Conservation (phyloP, 192 early-diverging fungal genomes). For the Backusella tuberculispora region DNA sequence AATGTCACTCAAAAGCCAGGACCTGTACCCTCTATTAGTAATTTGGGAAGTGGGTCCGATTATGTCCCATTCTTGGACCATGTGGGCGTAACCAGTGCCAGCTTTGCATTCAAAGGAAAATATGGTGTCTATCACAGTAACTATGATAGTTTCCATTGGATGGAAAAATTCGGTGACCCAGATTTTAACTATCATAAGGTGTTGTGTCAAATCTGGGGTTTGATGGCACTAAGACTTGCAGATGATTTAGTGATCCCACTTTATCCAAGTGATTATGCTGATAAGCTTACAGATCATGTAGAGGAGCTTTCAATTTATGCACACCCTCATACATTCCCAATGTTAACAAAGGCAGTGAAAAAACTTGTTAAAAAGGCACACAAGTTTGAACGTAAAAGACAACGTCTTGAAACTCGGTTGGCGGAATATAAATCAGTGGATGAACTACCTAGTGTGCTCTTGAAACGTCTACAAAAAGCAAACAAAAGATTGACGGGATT, state of each 20-base stretch:
- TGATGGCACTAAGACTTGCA: slow-evolving; percentile 47
- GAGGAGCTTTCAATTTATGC: slow-evolving; percentile 4
- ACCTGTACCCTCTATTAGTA: slow-evolving; percentile 25
- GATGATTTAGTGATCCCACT: slow-evolving; percentile 47
- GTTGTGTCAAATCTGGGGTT: slow-evolving; percentile 49
- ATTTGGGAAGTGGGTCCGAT: slow-evolving; percentile 59
- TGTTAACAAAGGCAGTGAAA: slow-evolving; percentile 15
- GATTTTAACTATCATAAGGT: slow-evolving; percentile 55
- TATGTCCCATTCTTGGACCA: slow-evolving; percentile 63
- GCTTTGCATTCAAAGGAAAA: slow-evolving; percentile 54
- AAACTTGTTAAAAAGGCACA: slow-evolving; percentile 26
- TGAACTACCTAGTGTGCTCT: slow-evolving; percentile 24
- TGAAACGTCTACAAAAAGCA: slow-evolving; percentile 41
- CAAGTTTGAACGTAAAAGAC: slow-evolving; percentile 13
- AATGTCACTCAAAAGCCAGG: neutral
- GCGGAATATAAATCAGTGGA: slow-evolving; percentile 41
- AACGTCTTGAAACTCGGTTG: slow-evolving; percentile 43
- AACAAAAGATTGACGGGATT: slow-evolving; percentile 52
- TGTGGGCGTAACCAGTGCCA: slow-evolving; percentile 61
- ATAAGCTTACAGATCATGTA: slow-evolving; percentile 42
- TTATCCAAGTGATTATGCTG: slow-evolving; percentile 47
- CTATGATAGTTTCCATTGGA: slow-evolving; percentile 64
- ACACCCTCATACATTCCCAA: neutral
- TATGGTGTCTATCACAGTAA: slow-evolving; percentile 68
- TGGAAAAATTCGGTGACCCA: slow-evolving; percentile 62